Evolutionary conservation across 768 basidiomycete species (phyloP), one percentile per base, ranked within the genome.

Genomic region (Lentinula raphanica): DNA sequence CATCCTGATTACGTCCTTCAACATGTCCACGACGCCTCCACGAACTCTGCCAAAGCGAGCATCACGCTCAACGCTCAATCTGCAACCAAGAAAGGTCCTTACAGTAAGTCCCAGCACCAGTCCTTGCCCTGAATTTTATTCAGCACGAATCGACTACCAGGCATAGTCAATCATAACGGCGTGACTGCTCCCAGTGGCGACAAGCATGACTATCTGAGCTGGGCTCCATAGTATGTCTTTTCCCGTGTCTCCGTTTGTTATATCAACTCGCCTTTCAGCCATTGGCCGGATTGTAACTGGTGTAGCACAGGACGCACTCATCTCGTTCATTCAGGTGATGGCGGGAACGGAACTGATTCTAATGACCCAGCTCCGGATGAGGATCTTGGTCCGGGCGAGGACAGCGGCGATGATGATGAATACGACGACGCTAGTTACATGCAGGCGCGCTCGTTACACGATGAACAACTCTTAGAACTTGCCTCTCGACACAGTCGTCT

Each of bases 231-330:
- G 82, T 83, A 63, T 66, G 74, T 68, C 6, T 29, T 35, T 48
- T n/a, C 28, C 23, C 27, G 23, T 9, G 28, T 31, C 17, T 3
- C 31, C 29, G n/a, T 31, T 31, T 35, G 46, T 11, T 23, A 27
- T 17, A 23, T 49, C n/a, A 55, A 27, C 21, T 27, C 23, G 36
- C 11, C 39, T 31, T 57, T 29, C 1, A 82, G 80, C 59, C 79
- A 81, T 63, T 83, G 81, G 81, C 79, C 81, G 1, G 53, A 79
- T 49, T 83, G 81, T 63, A 74, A 80, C 60, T 82, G 80, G 79
- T 83, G 81, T 59, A 55, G 58, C 25, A 45, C 59, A 28, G 64
- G 65, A 25, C 61, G 66, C 17, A 63, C 60, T 13, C 67, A 72
- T 58, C 49, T 69, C 13, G 65, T 64, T 31, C 66, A 66, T 53